Evolutionary conservation across 805 yeast genomes (phyloP), one percentile per base, ranked within the genome.

Genomic region (Barnettozyma californica): DNA sequence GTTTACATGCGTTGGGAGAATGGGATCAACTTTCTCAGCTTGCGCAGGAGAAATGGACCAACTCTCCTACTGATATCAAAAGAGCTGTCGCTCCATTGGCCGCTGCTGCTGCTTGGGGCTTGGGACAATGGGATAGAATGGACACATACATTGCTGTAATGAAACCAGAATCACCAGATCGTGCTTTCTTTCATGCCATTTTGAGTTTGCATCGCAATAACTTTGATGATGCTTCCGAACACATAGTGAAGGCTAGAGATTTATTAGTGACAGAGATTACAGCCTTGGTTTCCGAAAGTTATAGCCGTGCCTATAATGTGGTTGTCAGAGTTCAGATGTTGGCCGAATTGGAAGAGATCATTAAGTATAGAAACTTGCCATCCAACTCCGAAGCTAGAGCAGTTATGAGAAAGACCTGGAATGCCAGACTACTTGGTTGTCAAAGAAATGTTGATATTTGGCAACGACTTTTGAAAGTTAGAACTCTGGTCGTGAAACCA

Each of bases 91-190:
- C 99, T 1, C 98, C 99, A 1, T 70, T 95, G 46, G 99, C 98
- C 0, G 99, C 99, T 0, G 97, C 98, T 2, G 97, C 99, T 1
- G 89, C 98, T 1, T 94, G 99, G 99, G 97, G 98, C 14, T 71
- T 95, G 38, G 92, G 92, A 2, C 94, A 88, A 61, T 95, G 99
- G 99, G 97, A 90, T 55, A 76, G 87, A 58, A 91, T 95, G 90
- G 97, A 88, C 59, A 79, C 86, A 8, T 94, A 90, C 58, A 91
- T 92, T 48, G 73, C 81, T 54, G 96, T 87, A 1, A 90, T 94
- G 95, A 88, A 88, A 56, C 72, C 80, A 2, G 96, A 89, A 52
- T 87, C 97, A 2, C 97, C 98, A 0, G 98, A 94, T 62, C 81
- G 90, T 50, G 92, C 97, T 2, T 95, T 94, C 65, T 94, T 92